Evolutionary conservation across 192 early-diverging fungal genomes (phyloP), one percentile per base, ranked within the genome.

Genomic region (Coemansia interrupta): DNA sequence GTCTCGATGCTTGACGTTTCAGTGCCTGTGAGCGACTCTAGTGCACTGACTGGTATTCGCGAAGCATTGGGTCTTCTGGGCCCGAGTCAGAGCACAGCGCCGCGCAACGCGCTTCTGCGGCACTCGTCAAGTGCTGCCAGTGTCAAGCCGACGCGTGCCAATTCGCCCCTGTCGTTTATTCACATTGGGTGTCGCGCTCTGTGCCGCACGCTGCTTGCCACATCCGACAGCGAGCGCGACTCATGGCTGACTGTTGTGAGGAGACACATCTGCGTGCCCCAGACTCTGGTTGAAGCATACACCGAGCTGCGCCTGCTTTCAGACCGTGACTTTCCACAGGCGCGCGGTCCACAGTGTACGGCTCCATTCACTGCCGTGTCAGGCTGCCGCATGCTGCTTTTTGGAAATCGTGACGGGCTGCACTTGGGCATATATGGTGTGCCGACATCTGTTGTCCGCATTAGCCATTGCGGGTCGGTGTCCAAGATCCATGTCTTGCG

Each of bases 261-360:
- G 30, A 61, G 58, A 23, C 68, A 69, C 8, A 60, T 68, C 23
- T 64, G 74, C 32, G 57, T 62, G 14, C 68, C 74, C 40, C 74
- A 78, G 61, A 78, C 74, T 26, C 61, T 78, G 43, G 74, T 78
- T 4, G 74, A 78, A 50, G 74, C 74, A 6, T 67, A 78, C 50
- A 78, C 74, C 0, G 74, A 78, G 10, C 26, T 60, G 23, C 64
- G 74, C 5, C 3, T 78, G 46, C 58, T 79, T 11, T 79, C 76
- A 0, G 76, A 79, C 44, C 59, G 66, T 43, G 76, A 79, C 43
- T 79, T 79, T 56, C 15, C 48, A n/a, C 59, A 61, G 4, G 19
- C 28, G 5, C 71, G 76, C 10, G 67, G 45, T 5, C 76, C 76
- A 7, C 66, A 63, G 56, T 79, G 76, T 38, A 66, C 76, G 22